phyloP scores from a whole-genome alignment of 2,329 filamentous ascomycete genomes.

The Fusarium coffeatum region DNA sequence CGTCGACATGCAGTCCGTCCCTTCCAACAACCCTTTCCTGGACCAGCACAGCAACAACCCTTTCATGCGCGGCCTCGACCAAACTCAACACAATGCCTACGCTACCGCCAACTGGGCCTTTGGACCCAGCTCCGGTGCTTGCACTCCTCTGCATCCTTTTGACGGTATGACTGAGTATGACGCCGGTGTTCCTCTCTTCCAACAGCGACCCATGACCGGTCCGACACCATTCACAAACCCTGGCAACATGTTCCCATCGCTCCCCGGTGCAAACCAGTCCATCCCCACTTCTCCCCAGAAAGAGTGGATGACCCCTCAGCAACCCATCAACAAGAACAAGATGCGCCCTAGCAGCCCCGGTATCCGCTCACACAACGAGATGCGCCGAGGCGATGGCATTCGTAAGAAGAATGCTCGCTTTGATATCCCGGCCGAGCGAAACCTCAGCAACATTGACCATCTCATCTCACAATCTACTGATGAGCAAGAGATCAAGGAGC shows the following conservation, averaged over 20 bases:
- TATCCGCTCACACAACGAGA: slow-evolving; percentile 79
- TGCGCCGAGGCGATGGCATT: slow-evolving; percentile 85
- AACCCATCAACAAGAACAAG: slow-evolving; percentile 64
- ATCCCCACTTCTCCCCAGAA: slow-evolving; percentile 69
- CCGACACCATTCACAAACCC: slow-evolving; percentile 68
- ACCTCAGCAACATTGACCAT: slow-evolving; percentile 92
- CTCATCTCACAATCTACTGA: slow-evolving; percentile 89
- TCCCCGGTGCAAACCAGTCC: slow-evolving; percentile 60
- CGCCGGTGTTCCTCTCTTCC: slow-evolving; percentile 64
- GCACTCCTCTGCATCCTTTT: slow-evolving; percentile 78
- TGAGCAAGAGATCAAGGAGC: slow-evolving; percentile 94
- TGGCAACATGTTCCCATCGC: slow-evolving; percentile 65
- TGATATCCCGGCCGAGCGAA: slow-evolving; percentile 94
- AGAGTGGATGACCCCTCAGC: slow-evolving; percentile 65
- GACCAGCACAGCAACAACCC: slow-evolving; percentile 70
- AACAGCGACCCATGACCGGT: slow-evolving; percentile 63
- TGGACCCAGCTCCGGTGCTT: slow-evolving; percentile 65
- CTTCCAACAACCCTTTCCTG: slow-evolving; percentile 73
- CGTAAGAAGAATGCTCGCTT: slow-evolving; percentile 99
- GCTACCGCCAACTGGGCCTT: slow-evolving; percentile 63
- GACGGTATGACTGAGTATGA: slow-evolving; percentile 69
- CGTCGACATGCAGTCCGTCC: slow-evolving; percentile 72
- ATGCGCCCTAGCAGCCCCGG: slow-evolving; percentile 76
- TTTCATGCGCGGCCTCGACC: slow-evolving; percentile 71
- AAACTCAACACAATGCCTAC: slow-evolving; percentile 58